Evolutionary conservation across 2,329 filamentous ascomycete species (phyloP).

Genomic region (Chlorencoelia australis): DNA sequence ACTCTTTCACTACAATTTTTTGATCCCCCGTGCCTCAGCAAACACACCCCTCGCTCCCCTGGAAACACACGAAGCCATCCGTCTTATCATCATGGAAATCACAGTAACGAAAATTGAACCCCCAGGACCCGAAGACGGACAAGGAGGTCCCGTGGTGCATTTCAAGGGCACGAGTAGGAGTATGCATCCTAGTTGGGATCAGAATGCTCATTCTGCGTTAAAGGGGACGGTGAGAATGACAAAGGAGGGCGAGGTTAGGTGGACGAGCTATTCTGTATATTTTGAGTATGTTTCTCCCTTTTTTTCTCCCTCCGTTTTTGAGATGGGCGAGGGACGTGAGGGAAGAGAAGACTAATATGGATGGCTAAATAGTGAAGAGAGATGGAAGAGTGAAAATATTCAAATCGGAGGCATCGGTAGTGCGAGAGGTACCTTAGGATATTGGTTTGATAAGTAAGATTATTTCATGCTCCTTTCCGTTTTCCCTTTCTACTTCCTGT

Average conservation of each 20-base stretch:
- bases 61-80: constrained; percentile 53
- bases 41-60: constrained; percentile 40
- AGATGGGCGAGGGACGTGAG: no score
- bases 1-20: constrained; percentile 64
- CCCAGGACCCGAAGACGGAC: constrained; percentile 47
- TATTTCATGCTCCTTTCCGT: no score
- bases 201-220: constrained; percentile 57
- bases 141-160: constrained; percentile 53
- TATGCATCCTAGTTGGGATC: constrained; percentile 55
- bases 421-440: constrained; percentile 58
- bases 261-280: constrained; percentile 60
- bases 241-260: constrained; percentile 59
- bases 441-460: constrained; percentile 65
- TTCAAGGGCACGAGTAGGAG: constrained; percentile 54
- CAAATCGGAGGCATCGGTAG: constrained; percentile 60
- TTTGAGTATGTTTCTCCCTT: constrained; percentile 31
- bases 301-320: no score
- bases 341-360: no score
- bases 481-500: no score
- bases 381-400: constrained; percentile 69
- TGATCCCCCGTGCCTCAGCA: constrained; percentile 31
- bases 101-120: constrained; percentile 49
- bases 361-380: constrained; percentile 45
- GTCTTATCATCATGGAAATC: constrained; percentile 60
- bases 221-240: constrained; percentile 57